Base-by-base conservation (phyloP, 2,329 filamentous ascomycete species). In the Alternaria brassicicola region DNA sequence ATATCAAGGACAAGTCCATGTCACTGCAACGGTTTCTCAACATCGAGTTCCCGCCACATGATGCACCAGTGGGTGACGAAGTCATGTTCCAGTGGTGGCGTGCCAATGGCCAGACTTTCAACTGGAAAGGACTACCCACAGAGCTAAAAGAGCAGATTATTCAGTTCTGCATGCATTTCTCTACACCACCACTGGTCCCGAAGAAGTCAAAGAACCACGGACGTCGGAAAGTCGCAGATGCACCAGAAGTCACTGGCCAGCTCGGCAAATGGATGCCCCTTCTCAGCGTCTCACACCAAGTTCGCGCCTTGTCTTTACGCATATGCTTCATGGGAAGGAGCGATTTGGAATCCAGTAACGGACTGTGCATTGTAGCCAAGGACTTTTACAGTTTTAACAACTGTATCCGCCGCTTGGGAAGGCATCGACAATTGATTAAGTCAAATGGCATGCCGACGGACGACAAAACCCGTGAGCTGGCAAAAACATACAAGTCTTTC, bases 71-170 rank as follows among this genome's bases (percentile, higher is more conserved):
- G 0, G n/a, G 23, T 1, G 15, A 43, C 3, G 35, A 58, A 0
- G 47, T 52, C 8, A 45, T 69, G 39, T 61, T 47, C n/a, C 26
- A 33, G 12, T 73, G 67, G 68, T 72, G 68, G 71, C 31, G 31
- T 3, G 28, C 17, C 2, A 76, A 73, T n/a, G 63, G 65, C 3
- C 63, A 63, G n/a, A 31, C 5, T 1, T 73, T 74, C 63, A 61
- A 71, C 10, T 76, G 71, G 72, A 35, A 17, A 0, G 41, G 8
- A 2, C 49, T 75, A 1, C 65, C 73, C 0, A 71, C 61, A 0
- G 72, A 76, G 23, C 30, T 75, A 0, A 75, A 75, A 33, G 66
- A 70, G 28, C 43, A 60, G 12, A 51, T 74, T 25, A 31, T 75
- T 1, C 48, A 62, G 4, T 66, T 55, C 39, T 72, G 68, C 12